phyloP scores from a whole-genome alignment of 1,139 yeast genomes.

The Debaryomycetaceae sp. region DNA sequence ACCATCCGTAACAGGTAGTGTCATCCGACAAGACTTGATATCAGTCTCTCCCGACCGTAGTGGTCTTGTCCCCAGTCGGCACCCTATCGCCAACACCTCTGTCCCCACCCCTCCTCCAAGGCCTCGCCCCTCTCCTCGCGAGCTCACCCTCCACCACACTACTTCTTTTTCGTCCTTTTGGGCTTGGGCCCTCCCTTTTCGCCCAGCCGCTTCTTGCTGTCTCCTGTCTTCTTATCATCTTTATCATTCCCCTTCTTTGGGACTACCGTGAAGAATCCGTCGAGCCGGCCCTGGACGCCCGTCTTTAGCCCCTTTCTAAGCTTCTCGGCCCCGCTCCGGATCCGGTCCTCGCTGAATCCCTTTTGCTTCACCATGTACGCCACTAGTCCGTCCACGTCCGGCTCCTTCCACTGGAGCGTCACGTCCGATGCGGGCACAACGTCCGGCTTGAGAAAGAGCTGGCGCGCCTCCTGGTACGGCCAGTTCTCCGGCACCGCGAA shows the following conservation, averaged over 20 bases:
- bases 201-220: conserved; percentile 8
- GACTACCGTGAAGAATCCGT: conserved; percentile 76
- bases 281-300: conserved; percentile 85
- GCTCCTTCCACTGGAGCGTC: conserved; percentile 66
- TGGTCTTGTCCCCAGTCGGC: too few relatives aligned
- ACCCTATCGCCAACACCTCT: too few relatives aligned
- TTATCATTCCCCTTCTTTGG: conserved; percentile 31
- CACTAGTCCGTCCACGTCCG: conserved; percentile 65
- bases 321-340: conserved; percentile 77
- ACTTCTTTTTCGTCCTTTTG: conserved; percentile 11
- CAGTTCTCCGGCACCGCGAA: conserved; percentile 86
- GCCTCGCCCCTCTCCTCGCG: too few relatives aligned
- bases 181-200: conserved; percentile 9
- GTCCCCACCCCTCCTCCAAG: too few relatives aligned
- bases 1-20: too few relatives aligned
- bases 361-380: conserved; percentile 64
- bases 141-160: too few relatives aligned
- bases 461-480: conserved; percentile 87
- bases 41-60: too few relatives aligned
- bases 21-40: too few relatives aligned
- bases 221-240: conserved; percentile 12
- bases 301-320: conserved; percentile 73
- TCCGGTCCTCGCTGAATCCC: conserved; percentile 89
- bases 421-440: conserved; percentile 51
- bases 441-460: conserved; percentile 74